Base-by-base conservation (phyloP, 148 eudicot species). In the Tetragonia tetragonoides region DNA sequence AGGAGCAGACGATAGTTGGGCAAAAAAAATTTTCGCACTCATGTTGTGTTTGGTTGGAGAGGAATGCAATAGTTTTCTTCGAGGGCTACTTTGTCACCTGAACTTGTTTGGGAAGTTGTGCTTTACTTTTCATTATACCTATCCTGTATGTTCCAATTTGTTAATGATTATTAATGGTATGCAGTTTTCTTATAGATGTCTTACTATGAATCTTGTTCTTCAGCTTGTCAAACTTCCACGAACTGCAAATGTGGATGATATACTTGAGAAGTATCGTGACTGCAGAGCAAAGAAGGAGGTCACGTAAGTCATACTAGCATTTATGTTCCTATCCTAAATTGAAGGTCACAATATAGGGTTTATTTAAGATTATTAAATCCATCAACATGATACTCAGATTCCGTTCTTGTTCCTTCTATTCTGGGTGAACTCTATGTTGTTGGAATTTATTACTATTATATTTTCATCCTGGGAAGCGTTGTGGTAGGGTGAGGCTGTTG, bases 221-320 rank as follows among this genome's bases (percentile, higher is more conserved):
- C 85, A 89, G 92, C 89, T 89, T 81, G 87, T 89, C 60, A 84
- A 81, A 79, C 92, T 89, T 83, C 92, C 92, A 1, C 87, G 92
- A 34, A 70, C 66, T n/a, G 90, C 92, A 60, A 89, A 81, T 79
- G 87, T 89, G 56, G 87, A 79, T 70, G 87, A 81, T 54, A 84
- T 89, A 81, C 60, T 89, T 74, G 80, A 74, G 40, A 83, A 82
- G 79, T 89, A 89, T 83, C 85, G 59, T 73, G 88, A 83, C 37
- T 80, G 82, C 74, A 83, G 77, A 75, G 72, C 56, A 73, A 83
- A 74, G 65, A 86, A 86, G 81, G 89, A 84, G 73, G 76, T 49
- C 66, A 15, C 38, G 92, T 89, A 81, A 89, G 91, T 83, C 77
- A 60, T 7, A 49, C 12, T 28, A 28, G 34, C 34, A 28, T 49